Conservation (phyloP, 1,139 yeast genomes). For the Zygosaccharomyces pseudobailii region DNA sequence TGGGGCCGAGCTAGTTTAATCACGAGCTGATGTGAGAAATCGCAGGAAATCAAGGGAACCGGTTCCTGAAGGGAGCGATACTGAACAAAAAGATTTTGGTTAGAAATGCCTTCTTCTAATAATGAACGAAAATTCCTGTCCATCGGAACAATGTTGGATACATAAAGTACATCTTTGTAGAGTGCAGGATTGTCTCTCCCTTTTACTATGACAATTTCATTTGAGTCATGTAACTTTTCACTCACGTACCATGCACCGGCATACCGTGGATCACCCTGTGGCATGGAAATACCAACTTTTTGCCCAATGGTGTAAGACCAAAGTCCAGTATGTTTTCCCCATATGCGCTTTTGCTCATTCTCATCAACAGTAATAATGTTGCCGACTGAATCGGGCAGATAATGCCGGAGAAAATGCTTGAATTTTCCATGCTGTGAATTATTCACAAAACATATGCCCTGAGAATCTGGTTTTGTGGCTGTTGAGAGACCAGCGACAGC, state of each 20-base stretch:
- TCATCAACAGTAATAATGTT: constrained; percentile 61
- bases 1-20: constrained; percentile 40
- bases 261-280: constrained; percentile 73
- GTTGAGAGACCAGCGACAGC: constrained; percentile 46
- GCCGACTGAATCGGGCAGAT: constrained; percentile 69
- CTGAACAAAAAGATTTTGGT: constrained; percentile 45
- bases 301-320: constrained; percentile 97
- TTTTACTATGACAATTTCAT: constrained; percentile 72
- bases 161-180: constrained; percentile 43
- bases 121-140: constrained; percentile 13
- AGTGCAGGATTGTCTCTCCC: constrained; percentile 65
- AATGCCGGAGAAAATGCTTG: constrained; percentile 69
- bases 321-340: constrained; percentile 80
- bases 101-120: constrained; percentile 16
- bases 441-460: constrained; percentile 90
- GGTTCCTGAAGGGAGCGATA: constrained; percentile 69
- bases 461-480: constrained; percentile 83
- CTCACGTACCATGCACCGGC: constrained; percentile 85
- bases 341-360: constrained; percentile 48
- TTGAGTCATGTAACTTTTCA: constrained; percentile 56
- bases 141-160: constrained; percentile 29
- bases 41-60: constrained; percentile 24
- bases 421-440: constrained; percentile 60
- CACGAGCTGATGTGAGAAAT: constrained; percentile 14
- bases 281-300: constrained; percentile 70